Conservation (phyloP, 2,329 filamentous ascomycete genomes). For the Tolypocladium cylindrosporum region DNA sequence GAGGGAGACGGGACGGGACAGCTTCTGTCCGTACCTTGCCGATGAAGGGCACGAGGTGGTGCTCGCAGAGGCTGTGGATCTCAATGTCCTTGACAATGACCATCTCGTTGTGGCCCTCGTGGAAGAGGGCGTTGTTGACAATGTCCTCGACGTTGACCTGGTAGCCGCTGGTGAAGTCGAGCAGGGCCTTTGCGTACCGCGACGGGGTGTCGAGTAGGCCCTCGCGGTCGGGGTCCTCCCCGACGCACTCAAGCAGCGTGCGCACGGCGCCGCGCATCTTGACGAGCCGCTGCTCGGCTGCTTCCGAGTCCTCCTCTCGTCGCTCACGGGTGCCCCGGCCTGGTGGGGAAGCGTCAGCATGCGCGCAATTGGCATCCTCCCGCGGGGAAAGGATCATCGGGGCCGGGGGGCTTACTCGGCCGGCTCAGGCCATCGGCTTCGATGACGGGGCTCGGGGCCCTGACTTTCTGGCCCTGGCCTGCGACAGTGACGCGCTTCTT, state of each 20-base stretch:
- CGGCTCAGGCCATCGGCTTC: constrained; percentile 53
- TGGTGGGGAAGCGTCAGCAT: constrained; percentile 14
- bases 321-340: constrained; percentile 55
- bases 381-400: background rate
- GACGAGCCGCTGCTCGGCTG: constrained; percentile 38
- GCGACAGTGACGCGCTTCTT: constrained; percentile 23
- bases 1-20: background rate
- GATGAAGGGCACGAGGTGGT: constrained; percentile 92
- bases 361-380: background rate
- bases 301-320: constrained; percentile 40
- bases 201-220: constrained; percentile 62
- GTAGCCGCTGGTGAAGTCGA: constrained; percentile 94
- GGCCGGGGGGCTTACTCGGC: constrained; percentile 34
- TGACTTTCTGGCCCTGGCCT: constrained; percentile 5
- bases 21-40: constrained; percentile 58
- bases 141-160: constrained; percentile 88
- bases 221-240: constrained; percentile 57
- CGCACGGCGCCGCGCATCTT: constrained; percentile 53
- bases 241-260: constrained; percentile 58
- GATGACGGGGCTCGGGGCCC: constrained; percentile 44
- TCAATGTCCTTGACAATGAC: constrained; percentile 98
- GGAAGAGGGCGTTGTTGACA: constrained; percentile 88
- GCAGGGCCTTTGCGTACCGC: constrained; percentile 88
- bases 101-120: constrained; percentile 93
- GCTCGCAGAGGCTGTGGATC: constrained; percentile 88